Conservation (phyloP, 2,329 filamentous ascomycete genomes). For the Aspergillus neoniger region DNA sequence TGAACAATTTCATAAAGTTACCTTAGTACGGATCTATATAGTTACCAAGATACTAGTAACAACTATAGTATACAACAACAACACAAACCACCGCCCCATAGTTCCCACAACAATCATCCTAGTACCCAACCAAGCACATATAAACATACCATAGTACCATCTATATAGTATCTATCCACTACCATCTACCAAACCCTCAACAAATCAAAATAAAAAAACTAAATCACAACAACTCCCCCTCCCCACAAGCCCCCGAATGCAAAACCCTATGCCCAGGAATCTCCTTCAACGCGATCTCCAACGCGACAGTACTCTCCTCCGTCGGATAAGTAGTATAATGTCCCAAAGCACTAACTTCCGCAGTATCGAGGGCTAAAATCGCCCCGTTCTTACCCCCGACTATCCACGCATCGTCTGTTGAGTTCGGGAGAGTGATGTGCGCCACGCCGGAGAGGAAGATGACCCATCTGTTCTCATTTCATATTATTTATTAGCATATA, state of each 20-base stretch:
- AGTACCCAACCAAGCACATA: too few relatives aligned
- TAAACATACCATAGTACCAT: too few relatives aligned
- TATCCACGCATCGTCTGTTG: conserved; percentile 40
- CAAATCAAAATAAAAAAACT: too few relatives aligned
- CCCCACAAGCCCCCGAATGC: conserved; percentile 42
- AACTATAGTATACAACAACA: too few relatives aligned
- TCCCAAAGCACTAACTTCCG: conserved; percentile 42
- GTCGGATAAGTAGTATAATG: conserved; percentile 48
- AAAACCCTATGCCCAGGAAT: conserved; percentile 45
- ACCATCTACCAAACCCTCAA: background rate
- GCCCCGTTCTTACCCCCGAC: conserved; percentile 45
- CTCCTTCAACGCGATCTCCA: conserved; percentile 41
- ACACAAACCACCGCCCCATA: too few relatives aligned
- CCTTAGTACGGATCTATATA: too few relatives aligned
- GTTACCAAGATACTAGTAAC: too few relatives aligned
- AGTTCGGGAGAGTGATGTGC: conserved; percentile 47
- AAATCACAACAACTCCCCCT: background rate
- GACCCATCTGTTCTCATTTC: too few relatives aligned
- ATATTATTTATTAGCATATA: conserved; percentile 5
- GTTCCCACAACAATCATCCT: too few relatives aligned
- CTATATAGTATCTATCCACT: background rate
- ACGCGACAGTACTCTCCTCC: conserved; percentile 37
- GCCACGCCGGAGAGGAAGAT: conserved; percentile 45
- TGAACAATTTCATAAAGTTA: too few relatives aligned
- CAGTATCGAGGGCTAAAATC: conserved; percentile 48